phyloP scores from a whole-genome alignment of 2,329 filamentous ascomycete genomes.

The Hypoxylon sp. region DNA sequence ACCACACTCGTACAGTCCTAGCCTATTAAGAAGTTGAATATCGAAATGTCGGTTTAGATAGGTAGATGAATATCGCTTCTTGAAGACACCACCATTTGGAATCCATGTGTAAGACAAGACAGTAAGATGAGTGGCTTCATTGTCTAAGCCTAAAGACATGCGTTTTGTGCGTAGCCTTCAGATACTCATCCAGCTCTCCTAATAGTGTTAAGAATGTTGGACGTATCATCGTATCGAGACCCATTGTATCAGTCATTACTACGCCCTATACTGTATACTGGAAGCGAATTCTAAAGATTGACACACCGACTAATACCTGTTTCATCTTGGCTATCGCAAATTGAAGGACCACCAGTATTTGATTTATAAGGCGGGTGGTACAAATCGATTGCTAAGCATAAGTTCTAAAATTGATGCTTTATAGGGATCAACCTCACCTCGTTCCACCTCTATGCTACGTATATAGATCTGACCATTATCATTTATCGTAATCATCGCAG shows the following conservation, averaged over 20 bases:
- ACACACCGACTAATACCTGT: conserved; percentile 9
- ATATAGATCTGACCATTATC: conserved; percentile 21
- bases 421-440: conserved; percentile 11
- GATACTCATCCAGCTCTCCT: conserved; percentile 1
- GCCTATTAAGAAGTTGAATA: conserved; percentile 1
- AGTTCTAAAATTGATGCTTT: conserved; percentile 40
- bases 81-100: conserved; percentile 1
- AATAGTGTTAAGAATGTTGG: not conserved
- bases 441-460: conserved; percentile 12
- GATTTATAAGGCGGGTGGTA: conserved; percentile 22
- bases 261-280: not conserved
- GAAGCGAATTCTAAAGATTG: not conserved
- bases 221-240: conserved; percentile 1
- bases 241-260: not conserved
- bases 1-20: conserved; percentile 4
- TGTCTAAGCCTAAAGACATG: not conserved
- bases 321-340: conserved; percentile 8
- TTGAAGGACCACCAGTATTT: conserved; percentile 10
- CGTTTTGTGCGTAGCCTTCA: conserved; percentile 6
- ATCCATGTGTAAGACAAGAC: conserved; percentile 1
- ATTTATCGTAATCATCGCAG: conserved; percentile 27
- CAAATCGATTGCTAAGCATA: conserved; percentile 36
- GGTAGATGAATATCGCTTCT: not conserved
- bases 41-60: not conserved
- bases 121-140: conserved; percentile 25